Base-by-base conservation (phyloP, 495 filamentous ascomycete species). In the Penicillium diatomitis region DNA sequence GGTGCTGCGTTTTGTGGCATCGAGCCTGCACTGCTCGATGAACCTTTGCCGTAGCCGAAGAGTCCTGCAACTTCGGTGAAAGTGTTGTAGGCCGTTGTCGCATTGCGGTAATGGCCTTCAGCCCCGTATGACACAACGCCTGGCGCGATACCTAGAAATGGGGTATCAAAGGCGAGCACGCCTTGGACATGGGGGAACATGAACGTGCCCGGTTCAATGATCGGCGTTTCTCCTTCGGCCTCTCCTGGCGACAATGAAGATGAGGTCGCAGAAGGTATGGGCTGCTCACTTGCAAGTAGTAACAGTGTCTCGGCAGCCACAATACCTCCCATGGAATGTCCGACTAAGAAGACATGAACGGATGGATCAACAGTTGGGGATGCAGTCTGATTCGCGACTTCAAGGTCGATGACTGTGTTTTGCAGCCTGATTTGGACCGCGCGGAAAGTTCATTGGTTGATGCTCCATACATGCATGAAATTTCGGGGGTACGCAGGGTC, bases 271-370 rank as follows among this genome's bases (percentile, higher is more conserved):
- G 58, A 63, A 20, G 20, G 20, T 52, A 91, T 81, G 20, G 85
- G 83, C 38, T 83, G 72, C 50, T 94, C 87, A 28, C 73, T 72
- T 31, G 81, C 70, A 11, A 92, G 73, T 9, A 79, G 68, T 40
- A 96, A 76, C 38, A 92, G 68, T 0, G 87, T 83, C 49, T 98
- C 92, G 20, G 90, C 90, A 28, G 87, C 92, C 9, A 98, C 89
- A 56, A 98, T 96, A 51, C 92, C 92, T 54, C 90, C 92, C 92
- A 98, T 98, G 8, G 84, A 89, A 63, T 98, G 92, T 8, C 94
- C 91, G 35, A 96, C 72, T 0, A 98, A 71, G 52, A 96, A 77
- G 27, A 84, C 84, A 58, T 79, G 86, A 28, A 98, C 89, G 3
- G 83, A 87, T 6, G 91, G 90, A 43, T 96, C 88, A 56, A 95